Evolutionary conservation across 768 basidiomycete species (phyloP), one percentile per base, ranked within the genome.

Genomic region (Russula foetens): DNA sequence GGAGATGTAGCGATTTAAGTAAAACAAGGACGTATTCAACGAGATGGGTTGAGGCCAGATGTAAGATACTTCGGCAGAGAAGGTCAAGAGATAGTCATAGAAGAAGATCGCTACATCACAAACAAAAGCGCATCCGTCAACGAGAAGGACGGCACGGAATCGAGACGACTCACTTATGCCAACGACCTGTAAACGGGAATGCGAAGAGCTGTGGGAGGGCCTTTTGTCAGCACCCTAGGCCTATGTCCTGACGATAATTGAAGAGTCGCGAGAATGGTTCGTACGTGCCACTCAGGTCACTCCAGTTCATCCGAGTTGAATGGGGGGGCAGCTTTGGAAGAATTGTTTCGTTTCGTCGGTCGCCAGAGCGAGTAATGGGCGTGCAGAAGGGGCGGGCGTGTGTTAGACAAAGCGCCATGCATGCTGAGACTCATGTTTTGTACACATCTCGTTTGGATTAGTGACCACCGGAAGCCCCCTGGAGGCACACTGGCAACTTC

Each of bases 1-100:
- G 2, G 77, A 72, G 31, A 78, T 63, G 57, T 84, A 84, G 6
- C 81, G 77, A 61, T 81, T 80, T 35, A 79, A 49, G 51, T 79
- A 76, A 68, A 83, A 83, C 66, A 76, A 72, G 33, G 74, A 72
- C 2, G 77, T 71, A 54, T 77, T 75, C 9, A 63, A 52, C 1
- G 69, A 71, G 55, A 74, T 75, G 1, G 74, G 74, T 47, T 73
- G 71, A 54, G 69, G 68, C 82, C 82, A 83, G 6, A 83, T 66
- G 53, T 74, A 73, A 17, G 70, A 65, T 39, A 79, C 66, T 64
- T 82, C 81, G 21, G 67, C 67, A n/a, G 64, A 60, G 24, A 72
- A 63, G 6, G 73, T 74, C 51, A 72, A 48, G 31, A 68, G 4
- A 54, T 67, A 67, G 67, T 74, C 72, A 63, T 72, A 74, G 45